Evolutionary conservation across 1,284 basidiomycete genomes (phyloP).

Genomic region (Sanguinoderma infundibulare): DNA sequence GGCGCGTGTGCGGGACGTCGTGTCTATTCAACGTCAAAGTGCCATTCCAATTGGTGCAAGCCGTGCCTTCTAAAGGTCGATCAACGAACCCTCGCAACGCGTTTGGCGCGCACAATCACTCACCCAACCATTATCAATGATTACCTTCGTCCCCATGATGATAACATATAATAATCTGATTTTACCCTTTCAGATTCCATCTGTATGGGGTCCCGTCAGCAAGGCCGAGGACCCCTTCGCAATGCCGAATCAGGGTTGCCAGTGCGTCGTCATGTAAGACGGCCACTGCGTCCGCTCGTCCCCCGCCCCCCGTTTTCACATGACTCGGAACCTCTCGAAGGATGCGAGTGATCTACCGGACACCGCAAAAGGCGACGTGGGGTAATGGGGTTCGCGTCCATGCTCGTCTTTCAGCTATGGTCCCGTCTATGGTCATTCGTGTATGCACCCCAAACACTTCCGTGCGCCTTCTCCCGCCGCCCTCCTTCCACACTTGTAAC

Average conservation of each 20-base stretch:
- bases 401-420: conserved; percentile 8
- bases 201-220: conserved; percentile 91
- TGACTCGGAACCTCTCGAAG: conserved; percentile 1
- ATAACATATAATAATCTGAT: background rate
- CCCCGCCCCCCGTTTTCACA: conserved; percentile 2
- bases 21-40: background rate
- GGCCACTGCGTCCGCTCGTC: background rate
- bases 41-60: too few relatives aligned
- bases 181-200: conserved; percentile 65
- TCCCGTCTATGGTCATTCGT: background rate
- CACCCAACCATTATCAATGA: background rate
- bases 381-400: conserved; percentile 28
- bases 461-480: background rate
- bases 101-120: background rate
- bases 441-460: background rate
- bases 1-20: too few relatives aligned
- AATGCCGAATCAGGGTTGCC: conserved; percentile 68
- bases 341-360: background rate
- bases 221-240: conserved; percentile 92
- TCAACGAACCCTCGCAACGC: background rate
- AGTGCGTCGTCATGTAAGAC: conserved; percentile 33
- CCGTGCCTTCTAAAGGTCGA: background rate
- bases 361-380: conserved; percentile 10
- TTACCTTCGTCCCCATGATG: background rate
- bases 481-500: conserved; percentile 20